Conservation (phyloP, 2,329 filamentous ascomycete genomes). For the Pseudocercospora ulei region DNA sequence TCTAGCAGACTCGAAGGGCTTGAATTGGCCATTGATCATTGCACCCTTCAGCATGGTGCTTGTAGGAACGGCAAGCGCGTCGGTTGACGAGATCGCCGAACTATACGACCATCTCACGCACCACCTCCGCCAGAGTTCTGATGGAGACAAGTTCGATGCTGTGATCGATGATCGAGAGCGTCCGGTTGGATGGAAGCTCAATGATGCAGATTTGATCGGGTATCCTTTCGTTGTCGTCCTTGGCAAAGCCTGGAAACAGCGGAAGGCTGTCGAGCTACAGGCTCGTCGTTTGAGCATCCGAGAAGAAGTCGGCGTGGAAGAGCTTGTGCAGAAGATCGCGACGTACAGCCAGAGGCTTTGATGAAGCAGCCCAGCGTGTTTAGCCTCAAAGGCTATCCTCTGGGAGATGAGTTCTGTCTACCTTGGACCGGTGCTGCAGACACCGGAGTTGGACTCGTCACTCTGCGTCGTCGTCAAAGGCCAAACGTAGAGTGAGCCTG, state of each 20-base stretch:
- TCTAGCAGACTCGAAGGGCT: conserved; percentile 58
- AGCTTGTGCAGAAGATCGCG: conserved; percentile 14
- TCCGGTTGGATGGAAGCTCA: conserved; percentile 71
- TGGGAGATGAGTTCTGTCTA: no score
- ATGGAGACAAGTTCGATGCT: conserved; percentile 42
- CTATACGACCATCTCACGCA: conserved; percentile 54
- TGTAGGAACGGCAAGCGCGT: conserved; percentile 39
- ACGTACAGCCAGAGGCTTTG: conserved; percentile 18
- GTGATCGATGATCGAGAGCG: conserved; percentile 62
- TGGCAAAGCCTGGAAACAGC: conserved; percentile 57
- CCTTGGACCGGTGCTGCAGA: no score
- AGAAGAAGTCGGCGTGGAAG: conserved; percentile 34
- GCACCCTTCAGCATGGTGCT: conserved; percentile 73
- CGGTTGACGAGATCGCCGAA: conserved; percentile 17
- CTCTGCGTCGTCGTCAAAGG: no score
- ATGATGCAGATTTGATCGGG: conserved; percentile 79
- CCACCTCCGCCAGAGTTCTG: conserved; percentile 8
- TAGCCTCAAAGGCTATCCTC: no score
- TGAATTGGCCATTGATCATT: conserved; percentile 81
- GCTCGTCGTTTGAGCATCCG: conserved; percentile 59
- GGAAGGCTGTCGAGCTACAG: conserved; percentile 60
- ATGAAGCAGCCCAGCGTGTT: conserved; percentile 7
- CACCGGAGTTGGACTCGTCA: no score
- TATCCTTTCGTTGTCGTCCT: conserved; percentile 76
- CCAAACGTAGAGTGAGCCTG: no score